Conservation (phyloP, 1,284 basidiomycete species). For the Microbotryomycetes sp. region DNA sequence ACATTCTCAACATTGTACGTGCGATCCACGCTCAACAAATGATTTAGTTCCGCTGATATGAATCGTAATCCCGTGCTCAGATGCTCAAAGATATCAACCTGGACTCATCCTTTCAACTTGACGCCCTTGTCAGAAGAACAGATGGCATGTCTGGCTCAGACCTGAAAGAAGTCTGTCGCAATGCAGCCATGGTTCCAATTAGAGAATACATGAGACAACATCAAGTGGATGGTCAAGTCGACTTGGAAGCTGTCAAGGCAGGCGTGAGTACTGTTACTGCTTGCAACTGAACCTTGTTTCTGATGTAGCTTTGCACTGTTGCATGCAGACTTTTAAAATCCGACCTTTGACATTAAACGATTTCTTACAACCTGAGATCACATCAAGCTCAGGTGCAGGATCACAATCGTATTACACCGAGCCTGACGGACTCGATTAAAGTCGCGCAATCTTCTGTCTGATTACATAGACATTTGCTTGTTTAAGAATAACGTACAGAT, state of each 20-base stretch:
- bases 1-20: slow-evolving; percentile 77
- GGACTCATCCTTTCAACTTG: slow-evolving; percentile 59
- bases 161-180: slow-evolving; percentile 88
- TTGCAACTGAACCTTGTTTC: background rate
- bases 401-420: background rate
- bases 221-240: slow-evolving; percentile 22
- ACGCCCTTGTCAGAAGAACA: slow-evolving; percentile 62
- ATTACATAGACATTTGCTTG: background rate
- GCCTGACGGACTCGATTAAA: slow-evolving; percentile 15
- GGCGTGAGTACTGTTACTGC: slow-evolving; percentile 13
- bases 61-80: slow-evolving; percentile 44
- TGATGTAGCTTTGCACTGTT: fast-evolving
- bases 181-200: slow-evolving; percentile 58
- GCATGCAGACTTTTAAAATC: slow-evolving; percentile 24
- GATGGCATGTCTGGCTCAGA: slow-evolving; percentile 85
- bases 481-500: background rate
- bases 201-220: slow-evolving; percentile 62
- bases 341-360: slow-evolving; percentile 21
- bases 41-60: background rate
- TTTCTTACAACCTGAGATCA: slow-evolving; percentile 21
- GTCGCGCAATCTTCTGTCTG: background rate
- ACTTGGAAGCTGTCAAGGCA: slow-evolving; percentile 24
- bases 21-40: background rate
- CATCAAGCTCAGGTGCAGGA: background rate
- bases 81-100: slow-evolving; percentile 76